Conservation (phyloP, 768 basidiomycete species). For the Pleurotus cornucopiae region DNA sequence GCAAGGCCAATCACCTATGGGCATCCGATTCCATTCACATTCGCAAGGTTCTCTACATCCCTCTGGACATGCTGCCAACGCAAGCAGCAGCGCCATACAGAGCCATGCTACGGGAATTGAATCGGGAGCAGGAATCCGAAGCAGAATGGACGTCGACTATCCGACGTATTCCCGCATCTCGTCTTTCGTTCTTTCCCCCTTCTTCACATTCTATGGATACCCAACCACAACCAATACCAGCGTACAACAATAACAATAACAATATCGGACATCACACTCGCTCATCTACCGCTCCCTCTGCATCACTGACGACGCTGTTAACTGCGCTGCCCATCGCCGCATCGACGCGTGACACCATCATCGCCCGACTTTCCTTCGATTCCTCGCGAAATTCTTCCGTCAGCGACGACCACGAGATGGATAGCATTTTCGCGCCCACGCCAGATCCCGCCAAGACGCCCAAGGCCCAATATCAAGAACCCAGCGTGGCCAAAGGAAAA, state of each 20-base stretch:
- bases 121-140: background rate
- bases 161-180: slow-evolving; percentile 43
- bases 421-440: slow-evolving; percentile 29
- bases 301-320: slow-evolving; percentile 38
- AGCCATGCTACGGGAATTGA: background rate
- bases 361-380: slow-evolving; percentile 52
- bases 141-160: slow-evolving; percentile 22
- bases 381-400: slow-evolving; percentile 25
- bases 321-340: slow-evolving; percentile 45
- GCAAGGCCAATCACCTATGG: slow-evolving; percentile 92
- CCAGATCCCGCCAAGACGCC: slow-evolving; percentile 13
- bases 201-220: slow-evolving; percentile 18
- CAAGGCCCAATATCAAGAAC: slow-evolving; percentile 9
- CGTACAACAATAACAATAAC: background rate
- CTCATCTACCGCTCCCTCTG: slow-evolving; percentile 9
- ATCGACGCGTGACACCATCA: slow-evolving; percentile 52
- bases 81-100: slow-evolving; percentile 14
- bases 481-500: background rate
- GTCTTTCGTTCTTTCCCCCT: slow-evolving; percentile 55
- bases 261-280: background rate
- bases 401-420: slow-evolving; percentile 38
- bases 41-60: slow-evolving; percentile 78
- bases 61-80: slow-evolving; percentile 54
- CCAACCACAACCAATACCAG: slow-evolving; percentile 4
- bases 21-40: slow-evolving; percentile 88